Evolutionary conservation across 768 basidiomycete genomes (phyloP), one percentile per base, ranked within the genome.

Genomic region (Boletus tomentosulus): DNA sequence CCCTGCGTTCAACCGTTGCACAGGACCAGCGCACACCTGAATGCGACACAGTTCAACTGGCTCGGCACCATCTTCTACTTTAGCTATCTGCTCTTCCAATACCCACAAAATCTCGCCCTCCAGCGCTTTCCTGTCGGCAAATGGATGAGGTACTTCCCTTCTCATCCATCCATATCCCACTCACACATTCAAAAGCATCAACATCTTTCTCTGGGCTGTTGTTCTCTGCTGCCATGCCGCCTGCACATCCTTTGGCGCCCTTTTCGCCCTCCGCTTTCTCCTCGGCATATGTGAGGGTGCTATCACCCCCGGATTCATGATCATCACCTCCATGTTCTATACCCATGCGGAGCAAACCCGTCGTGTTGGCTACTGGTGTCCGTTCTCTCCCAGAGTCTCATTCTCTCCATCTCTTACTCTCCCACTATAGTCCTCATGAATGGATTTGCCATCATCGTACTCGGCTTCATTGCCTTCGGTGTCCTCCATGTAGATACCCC

Each of bases 261-360:
- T 90, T 33, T 85, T 89, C 57, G 84, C 80, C 37, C 80, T 84
- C 16, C 81, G 88, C 37, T 82, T 89, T 62, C 83, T 90, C 63
- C 75, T 91, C 45, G 89, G 89, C 12, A 71, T 83, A n/a, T 88
- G 84, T 54, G 89, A 91, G 75, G 87, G 86, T 51, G 85, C 85
- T 13, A 85, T 90, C 50, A 89, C 87, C 10, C 85, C 88, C 30
- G 88, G 88, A 13, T 89, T 90, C 72, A 77, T 91, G 80, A 82
- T 91, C 63, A 84, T 71, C 56, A 80, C 78, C 0, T 72, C 78
- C 46, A 78, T 79, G 80, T 80, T 81, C 60, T 80, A 80, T 62
- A 81, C 79, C 8, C 76, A 72, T 30, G 67, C 67, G 1, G 79
- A 80, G 55, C 74, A 78, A 60, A 77, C 74, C 4, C 67, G 70